Percentiles rank a stretch among this genome's conserved stretches.
Conservation (phyloP, 352 stramenopile genomes). For the Globisporangium iwayamae region DNA sequence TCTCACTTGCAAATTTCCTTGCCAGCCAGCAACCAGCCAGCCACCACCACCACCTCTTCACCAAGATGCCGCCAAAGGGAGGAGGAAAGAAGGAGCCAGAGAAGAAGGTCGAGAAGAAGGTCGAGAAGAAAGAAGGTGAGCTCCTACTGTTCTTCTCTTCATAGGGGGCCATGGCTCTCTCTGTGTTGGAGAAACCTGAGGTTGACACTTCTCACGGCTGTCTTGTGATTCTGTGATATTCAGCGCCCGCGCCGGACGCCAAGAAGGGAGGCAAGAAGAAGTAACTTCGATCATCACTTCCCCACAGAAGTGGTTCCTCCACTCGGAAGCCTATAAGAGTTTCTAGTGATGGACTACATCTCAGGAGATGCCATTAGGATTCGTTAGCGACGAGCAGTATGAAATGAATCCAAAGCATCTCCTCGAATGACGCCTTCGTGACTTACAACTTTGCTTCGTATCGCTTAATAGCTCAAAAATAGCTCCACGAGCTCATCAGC, state of each 20-base stretch:
- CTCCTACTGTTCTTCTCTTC: too few relatives aligned
- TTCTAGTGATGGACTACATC: background rate
- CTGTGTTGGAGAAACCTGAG: too few relatives aligned
- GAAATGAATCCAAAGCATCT: background rate
- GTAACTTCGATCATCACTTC: background rate
- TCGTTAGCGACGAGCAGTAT: background rate
- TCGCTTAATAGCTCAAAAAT: too few relatives aligned
- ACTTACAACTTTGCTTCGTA: too few relatives aligned
- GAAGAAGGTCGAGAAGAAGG: constrained; percentile 29
- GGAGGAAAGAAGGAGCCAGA: constrained; percentile 24
- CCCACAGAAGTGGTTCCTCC: background rate
- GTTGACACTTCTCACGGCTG: too few relatives aligned
- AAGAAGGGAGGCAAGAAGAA: too few relatives aligned
- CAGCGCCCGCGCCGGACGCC: too few relatives aligned
- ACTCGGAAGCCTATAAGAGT: background rate
- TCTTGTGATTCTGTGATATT: too few relatives aligned
- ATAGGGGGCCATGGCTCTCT: too few relatives aligned
- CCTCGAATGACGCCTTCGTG: background rate
- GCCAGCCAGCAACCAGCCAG: background rate
- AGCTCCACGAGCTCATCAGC: too few relatives aligned
- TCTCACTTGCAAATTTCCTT: background rate
- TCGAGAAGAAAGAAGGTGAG: constrained; percentile 28
- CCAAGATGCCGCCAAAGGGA: constrained; percentile 3
- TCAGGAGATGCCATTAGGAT: background rate
- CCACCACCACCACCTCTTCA: background rate